A percentile compares a stretch with the other conserved stretches of the same genome.
Conservation (phyloP, 2,329 filamentous ascomycete genomes). For the Alternaria longipes region DNA sequence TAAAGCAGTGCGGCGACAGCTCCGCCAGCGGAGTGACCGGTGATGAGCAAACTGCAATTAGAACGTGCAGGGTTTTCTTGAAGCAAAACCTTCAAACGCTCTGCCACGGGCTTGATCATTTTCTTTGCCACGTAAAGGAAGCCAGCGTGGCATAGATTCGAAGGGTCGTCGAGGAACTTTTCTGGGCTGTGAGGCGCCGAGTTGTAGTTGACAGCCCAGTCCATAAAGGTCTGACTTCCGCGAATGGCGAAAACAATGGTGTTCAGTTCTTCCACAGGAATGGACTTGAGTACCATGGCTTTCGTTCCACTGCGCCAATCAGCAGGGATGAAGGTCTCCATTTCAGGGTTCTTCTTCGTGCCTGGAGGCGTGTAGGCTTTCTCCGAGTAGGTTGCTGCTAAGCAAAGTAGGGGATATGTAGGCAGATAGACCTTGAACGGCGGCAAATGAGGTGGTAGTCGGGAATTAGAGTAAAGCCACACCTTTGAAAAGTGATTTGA, state of each 20-base stretch:
- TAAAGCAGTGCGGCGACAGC: slow-evolving; percentile 84
- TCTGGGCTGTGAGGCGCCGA: slow-evolving; percentile 70
- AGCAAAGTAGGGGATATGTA: slow-evolving; percentile 78
- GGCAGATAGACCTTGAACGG: slow-evolving; percentile 76
- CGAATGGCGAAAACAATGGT: slow-evolving; percentile 86
- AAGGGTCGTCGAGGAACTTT: slow-evolving; percentile 78
- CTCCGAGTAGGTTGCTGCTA: slow-evolving; percentile 81
- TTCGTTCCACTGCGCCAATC: slow-evolving; percentile 80
- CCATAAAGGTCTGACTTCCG: slow-evolving; percentile 80
- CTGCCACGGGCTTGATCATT: slow-evolving; percentile 78
- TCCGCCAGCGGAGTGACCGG: slow-evolving; percentile 86
- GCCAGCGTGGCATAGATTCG: slow-evolving; percentile 81
- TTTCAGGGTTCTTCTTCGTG: slow-evolving; percentile 68
- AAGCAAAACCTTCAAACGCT: slow-evolving; percentile 73
- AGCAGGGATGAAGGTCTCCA: slow-evolving; percentile 73
- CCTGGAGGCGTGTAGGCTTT: slow-evolving; percentile 69
- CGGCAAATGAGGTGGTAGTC: slow-evolving; percentile 72
- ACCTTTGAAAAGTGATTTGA: slow-evolving; percentile 72
- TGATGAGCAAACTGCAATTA: slow-evolving; percentile 77
- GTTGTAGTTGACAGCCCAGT: slow-evolving; percentile 86
- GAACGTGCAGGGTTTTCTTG: slow-evolving; percentile 74
- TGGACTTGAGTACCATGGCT: slow-evolving; percentile 84
- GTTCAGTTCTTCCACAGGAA: slow-evolving; percentile 79
- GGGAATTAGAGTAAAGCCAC: slow-evolving; percentile 80
- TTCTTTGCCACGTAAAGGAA: slow-evolving; percentile 79